Evolutionary conservation across 257 asterid species (phyloP).

Genomic region (Fraxinus americana): DNA sequence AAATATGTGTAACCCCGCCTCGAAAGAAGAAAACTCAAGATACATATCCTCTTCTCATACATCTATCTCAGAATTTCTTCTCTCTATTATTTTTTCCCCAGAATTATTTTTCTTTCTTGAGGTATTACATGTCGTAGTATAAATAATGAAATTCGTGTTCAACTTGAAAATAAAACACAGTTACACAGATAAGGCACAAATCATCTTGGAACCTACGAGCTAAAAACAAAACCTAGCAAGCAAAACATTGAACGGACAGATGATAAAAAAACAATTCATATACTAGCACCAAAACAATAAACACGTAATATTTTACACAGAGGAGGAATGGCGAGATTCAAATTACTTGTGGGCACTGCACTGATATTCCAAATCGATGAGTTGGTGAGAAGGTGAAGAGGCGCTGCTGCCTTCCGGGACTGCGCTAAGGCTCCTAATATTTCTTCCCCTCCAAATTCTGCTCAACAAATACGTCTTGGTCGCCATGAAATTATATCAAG

Average conservation of each 20-base stretch:
- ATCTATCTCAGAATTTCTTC: neutral
- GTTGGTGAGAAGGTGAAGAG: constrained; percentile 54
- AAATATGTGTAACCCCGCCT: neutral
- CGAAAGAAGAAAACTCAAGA: neutral
- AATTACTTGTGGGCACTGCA: constrained; percentile 89
- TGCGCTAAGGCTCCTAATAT: constrained; percentile 47
- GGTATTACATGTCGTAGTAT: neutral
- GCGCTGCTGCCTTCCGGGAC: constrained; percentile 47
- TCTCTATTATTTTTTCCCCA: neutral
- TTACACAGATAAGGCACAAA: neutral
- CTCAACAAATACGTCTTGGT: constrained; percentile 45
- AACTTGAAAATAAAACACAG: neutral
- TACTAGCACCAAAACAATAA: neutral
- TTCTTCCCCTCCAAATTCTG: constrained; percentile 43
- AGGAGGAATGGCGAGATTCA: neutral
- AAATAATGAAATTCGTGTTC: neutral
- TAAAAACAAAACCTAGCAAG: constrained; percentile 10
- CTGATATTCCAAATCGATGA: constrained; percentile 69
- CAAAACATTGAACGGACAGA: constrained; percentile 4
- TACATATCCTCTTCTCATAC: neutral
- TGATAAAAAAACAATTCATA: neutral
- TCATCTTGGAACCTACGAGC: neutral
- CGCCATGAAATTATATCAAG: constrained; percentile 38
- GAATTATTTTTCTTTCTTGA: neutral
- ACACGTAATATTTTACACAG: neutral